phyloP scores from a whole-genome alignment of 139 green algal species.

The Chlorella sp. region DNA sequence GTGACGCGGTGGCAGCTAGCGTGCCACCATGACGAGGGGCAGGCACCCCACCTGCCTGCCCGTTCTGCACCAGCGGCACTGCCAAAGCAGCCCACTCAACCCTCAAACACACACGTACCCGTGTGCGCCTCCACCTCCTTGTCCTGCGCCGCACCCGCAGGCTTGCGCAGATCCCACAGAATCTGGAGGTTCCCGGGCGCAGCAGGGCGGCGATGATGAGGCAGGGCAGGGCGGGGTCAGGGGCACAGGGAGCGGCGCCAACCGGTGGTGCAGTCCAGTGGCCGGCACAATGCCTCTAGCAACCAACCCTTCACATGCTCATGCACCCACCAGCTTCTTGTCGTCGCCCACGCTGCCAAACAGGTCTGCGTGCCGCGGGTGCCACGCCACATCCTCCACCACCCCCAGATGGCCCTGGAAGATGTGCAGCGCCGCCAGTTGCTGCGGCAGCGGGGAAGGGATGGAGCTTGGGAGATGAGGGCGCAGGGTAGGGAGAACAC shows the following conservation, averaged over 20 bases:
- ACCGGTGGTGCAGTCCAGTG: too few species aligned
- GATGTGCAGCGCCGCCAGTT: conserved; percentile 78
- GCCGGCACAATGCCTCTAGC: too few species aligned
- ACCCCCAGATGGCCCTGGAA: conserved; percentile 86
- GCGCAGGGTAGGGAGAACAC: neutral
- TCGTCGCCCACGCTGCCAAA: conserved; percentile 76
- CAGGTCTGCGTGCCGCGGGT: conserved; percentile 88
- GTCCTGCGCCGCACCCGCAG: conserved; percentile 18
- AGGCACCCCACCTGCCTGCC: neutral
- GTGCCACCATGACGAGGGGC: neutral
- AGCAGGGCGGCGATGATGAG: too few species aligned
- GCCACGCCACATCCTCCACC: conserved; percentile 98
- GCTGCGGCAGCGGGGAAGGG: neutral
- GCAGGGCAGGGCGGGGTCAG: too few species aligned
- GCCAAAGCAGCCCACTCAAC: neutral
- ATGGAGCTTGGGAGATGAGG: neutral
- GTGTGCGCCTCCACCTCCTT: conserved; percentile 30
- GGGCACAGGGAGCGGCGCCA: too few species aligned
- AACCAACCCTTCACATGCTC: too few species aligned
- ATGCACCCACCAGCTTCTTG: neutral
- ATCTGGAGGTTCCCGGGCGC: too few species aligned
- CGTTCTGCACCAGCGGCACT: too few species aligned
- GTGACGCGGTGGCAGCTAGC: too few species aligned
- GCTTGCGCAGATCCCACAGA: conserved; percentile 93
- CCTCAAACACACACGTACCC: neutral